Conservation (phyloP, 139 green algal species). For the Astrephomene gubernaculifera region DNA sequence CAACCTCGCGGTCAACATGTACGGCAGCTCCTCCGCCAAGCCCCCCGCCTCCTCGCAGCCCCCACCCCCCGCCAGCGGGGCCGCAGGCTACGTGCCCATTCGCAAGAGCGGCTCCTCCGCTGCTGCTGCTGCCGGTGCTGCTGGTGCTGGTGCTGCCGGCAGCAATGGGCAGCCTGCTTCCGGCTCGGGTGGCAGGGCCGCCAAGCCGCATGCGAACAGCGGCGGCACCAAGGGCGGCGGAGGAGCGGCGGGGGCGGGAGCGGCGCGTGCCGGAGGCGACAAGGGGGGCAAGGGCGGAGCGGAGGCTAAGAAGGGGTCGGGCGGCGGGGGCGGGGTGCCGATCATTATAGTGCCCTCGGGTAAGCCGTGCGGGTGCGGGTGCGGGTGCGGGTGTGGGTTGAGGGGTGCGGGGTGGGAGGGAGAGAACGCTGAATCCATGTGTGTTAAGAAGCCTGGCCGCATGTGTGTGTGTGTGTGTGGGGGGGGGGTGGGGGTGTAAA, state of each 20-base stretch:
- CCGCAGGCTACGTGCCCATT: slow-evolving; percentile 26
- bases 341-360: slow-evolving; percentile 72
- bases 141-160: background rate
- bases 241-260: background rate
- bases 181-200: background rate
- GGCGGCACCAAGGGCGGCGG: background rate
- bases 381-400: too few species aligned
- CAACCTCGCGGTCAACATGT: slow-evolving; percentile 41
- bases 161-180: background rate
- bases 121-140: background rate
- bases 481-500: too few species aligned
- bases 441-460: too few species aligned
- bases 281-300: too few species aligned
- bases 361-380: background rate
- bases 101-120: slow-evolving; percentile 9
- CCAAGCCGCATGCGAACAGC: background rate
- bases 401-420: too few species aligned
- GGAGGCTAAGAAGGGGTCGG: slow-evolving; percentile 15
- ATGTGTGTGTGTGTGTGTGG: too few species aligned
- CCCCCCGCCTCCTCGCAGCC: background rate
- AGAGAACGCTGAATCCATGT: too few species aligned
- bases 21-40: slow-evolving; percentile 32
- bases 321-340: slow-evolving; percentile 34
- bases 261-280: background rate
- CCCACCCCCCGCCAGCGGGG: background rate